Conservation (phyloP, 345 rosid species). For the Eucalyptus tenuipes region DNA sequence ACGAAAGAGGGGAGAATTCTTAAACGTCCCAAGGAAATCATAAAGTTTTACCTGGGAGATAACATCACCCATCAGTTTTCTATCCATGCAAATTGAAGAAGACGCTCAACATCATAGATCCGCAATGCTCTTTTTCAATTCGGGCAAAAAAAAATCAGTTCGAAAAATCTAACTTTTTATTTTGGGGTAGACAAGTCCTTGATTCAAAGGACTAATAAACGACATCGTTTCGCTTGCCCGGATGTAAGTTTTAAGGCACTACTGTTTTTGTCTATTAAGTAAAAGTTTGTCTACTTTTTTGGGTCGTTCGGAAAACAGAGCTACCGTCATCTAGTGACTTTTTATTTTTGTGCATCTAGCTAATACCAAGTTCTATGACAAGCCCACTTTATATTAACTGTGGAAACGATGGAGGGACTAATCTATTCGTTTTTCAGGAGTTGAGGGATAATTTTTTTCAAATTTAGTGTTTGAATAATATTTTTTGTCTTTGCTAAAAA, state of each 20-base stretch:
- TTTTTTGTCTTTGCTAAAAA: neutral
- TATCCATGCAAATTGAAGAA: too few species aligned
- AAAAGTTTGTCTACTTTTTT: too few species aligned
- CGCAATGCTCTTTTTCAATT: too few species aligned
- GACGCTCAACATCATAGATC: too few species aligned
- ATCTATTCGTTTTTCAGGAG: neutral
- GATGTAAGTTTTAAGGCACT: too few species aligned
- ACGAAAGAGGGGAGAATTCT: neutral
- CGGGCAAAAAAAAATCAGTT: fast-evolving
- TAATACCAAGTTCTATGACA: neutral
- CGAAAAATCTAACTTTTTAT: too few species aligned
- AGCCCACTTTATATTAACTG: neutral
- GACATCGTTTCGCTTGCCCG: fast-evolving
- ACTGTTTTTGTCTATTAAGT: fast-evolving
- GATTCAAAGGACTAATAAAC: too few species aligned
- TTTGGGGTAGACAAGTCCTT: too few species aligned
- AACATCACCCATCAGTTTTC: too few species aligned
- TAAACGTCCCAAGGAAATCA: neutral
- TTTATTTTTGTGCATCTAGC: neutral
- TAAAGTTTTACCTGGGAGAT: too few species aligned
- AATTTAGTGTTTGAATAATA: neutral
- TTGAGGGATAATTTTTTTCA: neutral
- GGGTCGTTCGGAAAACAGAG: neutral
- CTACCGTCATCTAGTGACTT: neutral
- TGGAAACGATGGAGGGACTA: neutral